phyloP scores from a whole-genome alignment of 805 yeast species.

The Torulaspora maleeae region DNA sequence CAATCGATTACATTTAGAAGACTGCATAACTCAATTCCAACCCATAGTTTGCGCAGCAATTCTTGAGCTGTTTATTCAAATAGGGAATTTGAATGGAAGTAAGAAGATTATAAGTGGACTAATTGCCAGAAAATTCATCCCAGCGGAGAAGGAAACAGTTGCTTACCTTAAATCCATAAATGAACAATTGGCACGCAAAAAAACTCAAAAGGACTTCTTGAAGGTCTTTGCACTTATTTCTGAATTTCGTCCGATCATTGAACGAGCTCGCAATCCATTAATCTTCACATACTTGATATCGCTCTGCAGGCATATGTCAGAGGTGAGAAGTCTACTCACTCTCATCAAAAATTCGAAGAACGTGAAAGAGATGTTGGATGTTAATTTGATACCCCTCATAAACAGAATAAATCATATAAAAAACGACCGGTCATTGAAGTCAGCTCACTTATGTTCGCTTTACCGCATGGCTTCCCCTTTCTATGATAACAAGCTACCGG shows the following conservation, averaged over 20 bases:
- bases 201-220: conserved; percentile 4
- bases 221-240: conserved; percentile 21
- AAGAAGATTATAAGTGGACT: conserved; percentile 16
- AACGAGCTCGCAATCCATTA: conserved; percentile 11
- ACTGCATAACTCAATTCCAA: conserved; percentile 12
- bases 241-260: conserved; percentile 22
- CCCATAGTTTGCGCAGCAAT: conserved; percentile 14
- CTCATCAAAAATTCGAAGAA: conserved; percentile 12
- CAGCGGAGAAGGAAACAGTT: conserved; percentile 13
- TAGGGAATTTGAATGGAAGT: conserved; percentile 13
- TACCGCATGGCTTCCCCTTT: conserved; percentile 11
- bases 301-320: conserved; percentile 24
- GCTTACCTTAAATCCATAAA: conserved; percentile 17
- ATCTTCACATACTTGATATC: conserved; percentile 18
- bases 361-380: conserved; percentile 14
- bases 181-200: background rate
- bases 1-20: conserved; percentile 13
- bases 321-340: conserved; percentile 17
- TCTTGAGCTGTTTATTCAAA: conserved; percentile 15
- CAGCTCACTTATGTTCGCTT: conserved; percentile 15
- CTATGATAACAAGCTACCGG: conserved; percentile 10
- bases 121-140: conserved; percentile 13
- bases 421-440: conserved; percentile 9
- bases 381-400: conserved; percentile 12
- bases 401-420: conserved; percentile 9